Base-by-base conservation (phyloP, 1,139 yeast species). In the Suhomyces atakaporum region DNA sequence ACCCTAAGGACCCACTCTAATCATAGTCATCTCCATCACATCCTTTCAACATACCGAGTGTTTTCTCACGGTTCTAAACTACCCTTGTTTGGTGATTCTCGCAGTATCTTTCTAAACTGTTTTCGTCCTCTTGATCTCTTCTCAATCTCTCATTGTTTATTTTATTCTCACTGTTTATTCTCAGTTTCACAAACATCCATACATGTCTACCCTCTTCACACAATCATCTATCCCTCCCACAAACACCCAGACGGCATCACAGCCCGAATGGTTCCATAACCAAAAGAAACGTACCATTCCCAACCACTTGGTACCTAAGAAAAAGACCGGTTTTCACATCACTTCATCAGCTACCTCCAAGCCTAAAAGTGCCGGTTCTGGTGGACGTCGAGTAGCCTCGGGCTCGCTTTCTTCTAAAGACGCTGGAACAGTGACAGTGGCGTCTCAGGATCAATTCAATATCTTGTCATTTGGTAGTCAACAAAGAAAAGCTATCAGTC, bases 281-380 rank as follows among this genome's bases (percentile, higher is more conserved):
- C 72, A 78, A 13, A 75, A 73, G 43, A 77, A 75, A 45, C 66
- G 87, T 45, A 68, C 75, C 1, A 76, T 80, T 30, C 87, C 88
- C 13, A 81, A 70, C 42, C 77, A 72, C 44, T 58, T 72, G 36
- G 70, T 66, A 5, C 71, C 75, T 7, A 68, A 66, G 45, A 61
- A 67, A 45, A 69, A 69, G 39, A 59, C 71, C 3, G 73, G 71
- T 5, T 70, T 71, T 49, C 75, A 67, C 36, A 53, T 69, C 16
- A 46, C 62, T 10, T 38, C 59, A 5, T 40, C 63, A 1, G 42
- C 58, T 5, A 42, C 56, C 13, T 54, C 47, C 35, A 49, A 49
- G 30, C 16, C 40, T 16, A 32, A 32, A 7, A 29, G 29, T 3
- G 26, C 40, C 11, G 12, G 31, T 7, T 2, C 34, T 3, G 27